Conservation (phyloP, 2,329 filamentous ascomycete genomes). For the Sclerotinia borealis region DNA sequence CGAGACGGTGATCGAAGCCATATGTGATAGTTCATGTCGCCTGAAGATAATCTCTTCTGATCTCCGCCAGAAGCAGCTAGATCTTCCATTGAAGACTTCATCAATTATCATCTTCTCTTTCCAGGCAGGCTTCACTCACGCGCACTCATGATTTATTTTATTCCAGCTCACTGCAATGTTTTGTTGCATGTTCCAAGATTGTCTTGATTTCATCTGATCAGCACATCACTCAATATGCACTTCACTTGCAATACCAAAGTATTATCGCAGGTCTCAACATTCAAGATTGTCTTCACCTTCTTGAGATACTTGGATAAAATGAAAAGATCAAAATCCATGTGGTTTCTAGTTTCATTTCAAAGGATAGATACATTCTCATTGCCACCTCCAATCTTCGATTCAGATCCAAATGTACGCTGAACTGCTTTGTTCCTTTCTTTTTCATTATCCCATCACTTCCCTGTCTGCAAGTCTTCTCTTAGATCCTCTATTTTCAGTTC, state of each 20-base stretch:
- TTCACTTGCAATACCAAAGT: background rate
- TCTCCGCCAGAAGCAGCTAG: background rate
- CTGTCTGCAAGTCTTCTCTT: no score
- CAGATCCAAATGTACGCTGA: no score
- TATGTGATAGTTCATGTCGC: background rate
- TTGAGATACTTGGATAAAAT: no score
- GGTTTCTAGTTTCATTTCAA: no score
- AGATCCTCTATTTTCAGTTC: no score
- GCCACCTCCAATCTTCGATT: no score
- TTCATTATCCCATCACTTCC: no score
- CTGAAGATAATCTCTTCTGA: background rate
- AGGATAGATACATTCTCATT: no score
- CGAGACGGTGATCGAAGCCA: background rate
- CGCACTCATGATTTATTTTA: background rate
- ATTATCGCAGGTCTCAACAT: background rate
- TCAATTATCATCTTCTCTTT: background rate
- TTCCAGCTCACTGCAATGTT: background rate
- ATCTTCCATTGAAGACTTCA: background rate
- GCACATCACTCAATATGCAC: background rate
- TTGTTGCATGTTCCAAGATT: background rate
- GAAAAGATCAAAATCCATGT: background rate
- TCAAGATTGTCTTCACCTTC: background rate
- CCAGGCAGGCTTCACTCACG: background rate
- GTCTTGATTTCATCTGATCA: background rate
- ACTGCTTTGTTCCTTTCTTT: no score